phyloP scores from a whole-genome alignment of 2,329 filamentous ascomycete species.

The Epichloe scottii region DNA sequence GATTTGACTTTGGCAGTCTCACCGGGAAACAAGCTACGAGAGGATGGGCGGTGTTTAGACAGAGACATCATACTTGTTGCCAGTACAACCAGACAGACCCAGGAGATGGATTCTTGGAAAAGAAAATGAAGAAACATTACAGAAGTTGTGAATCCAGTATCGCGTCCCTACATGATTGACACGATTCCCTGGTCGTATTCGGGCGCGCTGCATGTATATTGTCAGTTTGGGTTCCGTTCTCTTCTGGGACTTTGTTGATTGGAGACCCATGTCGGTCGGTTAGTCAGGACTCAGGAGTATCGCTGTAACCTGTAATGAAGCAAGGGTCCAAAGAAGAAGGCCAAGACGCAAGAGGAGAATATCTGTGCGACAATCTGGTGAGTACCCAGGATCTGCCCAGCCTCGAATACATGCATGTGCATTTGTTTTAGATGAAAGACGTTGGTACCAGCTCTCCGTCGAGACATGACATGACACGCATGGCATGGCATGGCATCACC shows the following conservation, averaged over 20 bases:
- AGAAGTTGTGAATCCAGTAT: background rate
- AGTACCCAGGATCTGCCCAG: too few species aligned
- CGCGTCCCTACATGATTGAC: background rate
- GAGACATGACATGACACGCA: background rate
- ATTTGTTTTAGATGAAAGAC: background rate
- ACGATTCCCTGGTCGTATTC: too few species aligned
- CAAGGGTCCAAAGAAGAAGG: too few species aligned
- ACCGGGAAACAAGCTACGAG: background rate
- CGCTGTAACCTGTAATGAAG: background rate
- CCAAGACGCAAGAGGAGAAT: too few species aligned
- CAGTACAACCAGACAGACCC: background rate
- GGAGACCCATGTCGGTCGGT: background rate
- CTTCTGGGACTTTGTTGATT: background rate
- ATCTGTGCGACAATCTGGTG: too few species aligned
- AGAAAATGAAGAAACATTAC: background rate
- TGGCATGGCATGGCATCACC: background rate
- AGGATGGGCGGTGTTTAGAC: slow-evolving; percentile 1
- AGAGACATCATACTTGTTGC: slow-evolving; percentile 1
- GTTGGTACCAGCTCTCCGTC: background rate
- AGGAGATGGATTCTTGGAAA: background rate
- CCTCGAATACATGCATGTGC: too few species aligned
- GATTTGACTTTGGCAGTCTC: slow-evolving; percentile 5
- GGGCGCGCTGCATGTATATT: too few species aligned
- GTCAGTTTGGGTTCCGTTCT: too few species aligned
- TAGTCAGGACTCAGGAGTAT: background rate